Evolutionary conservation across 805 yeast genomes (phyloP).

Genomic region (Saccharomycopsis oosterbeekiorum): DNA sequence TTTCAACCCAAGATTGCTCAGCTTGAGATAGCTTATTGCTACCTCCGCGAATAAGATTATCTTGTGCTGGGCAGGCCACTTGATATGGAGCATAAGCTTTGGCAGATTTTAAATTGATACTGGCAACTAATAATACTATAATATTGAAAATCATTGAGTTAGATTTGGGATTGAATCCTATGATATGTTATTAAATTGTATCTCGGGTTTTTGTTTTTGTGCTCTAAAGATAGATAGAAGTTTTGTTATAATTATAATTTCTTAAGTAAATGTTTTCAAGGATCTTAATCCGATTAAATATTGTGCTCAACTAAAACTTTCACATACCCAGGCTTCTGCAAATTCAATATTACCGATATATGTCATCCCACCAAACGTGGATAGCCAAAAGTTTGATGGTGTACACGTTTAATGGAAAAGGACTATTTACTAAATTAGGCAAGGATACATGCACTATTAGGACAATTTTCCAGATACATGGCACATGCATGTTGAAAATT

Average conservation of each 20-base stretch:
- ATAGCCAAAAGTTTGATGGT: neutral
- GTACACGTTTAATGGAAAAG: neutral
- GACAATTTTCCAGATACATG: neutral
- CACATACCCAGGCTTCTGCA: neutral
- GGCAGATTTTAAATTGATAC: constrained; percentile 24
- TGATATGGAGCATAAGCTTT: constrained; percentile 30
- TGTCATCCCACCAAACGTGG: neutral
- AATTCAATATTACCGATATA: no score
- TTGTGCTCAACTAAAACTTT: neutral
- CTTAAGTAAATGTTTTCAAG: neutral
- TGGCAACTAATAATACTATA: constrained; percentile 9
- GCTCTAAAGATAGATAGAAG: neutral
- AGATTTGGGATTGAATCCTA: neutral
- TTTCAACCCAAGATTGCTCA: constrained; percentile 45
- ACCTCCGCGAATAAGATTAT: constrained; percentile 30
- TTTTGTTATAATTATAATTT: no score
- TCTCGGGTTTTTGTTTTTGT: neutral
- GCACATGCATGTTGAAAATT: neutral
- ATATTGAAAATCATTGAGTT: neutral
- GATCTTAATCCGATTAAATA: neutral
- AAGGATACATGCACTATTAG: no score
- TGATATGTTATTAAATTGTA: no score
- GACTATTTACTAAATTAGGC: neutral
- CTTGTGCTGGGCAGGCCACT: constrained; percentile 42
- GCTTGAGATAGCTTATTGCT: constrained; percentile 30